Conservation (phyloP, 768 basidiomycete species). For the Boletus speciosus region DNA sequence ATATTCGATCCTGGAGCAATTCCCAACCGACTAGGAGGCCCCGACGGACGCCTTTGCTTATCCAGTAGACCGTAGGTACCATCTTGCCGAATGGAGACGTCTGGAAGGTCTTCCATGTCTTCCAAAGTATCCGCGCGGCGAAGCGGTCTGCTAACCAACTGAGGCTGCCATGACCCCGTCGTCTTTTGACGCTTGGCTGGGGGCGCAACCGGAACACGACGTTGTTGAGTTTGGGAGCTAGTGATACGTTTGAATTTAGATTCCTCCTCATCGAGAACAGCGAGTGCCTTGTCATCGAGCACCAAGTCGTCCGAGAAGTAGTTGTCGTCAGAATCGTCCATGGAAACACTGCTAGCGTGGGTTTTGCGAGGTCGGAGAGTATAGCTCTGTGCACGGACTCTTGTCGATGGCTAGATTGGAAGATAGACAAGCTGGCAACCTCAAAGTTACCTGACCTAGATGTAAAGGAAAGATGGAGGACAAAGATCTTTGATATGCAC, state of each 20-base stretch:
- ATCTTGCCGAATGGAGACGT: constrained; percentile 57
- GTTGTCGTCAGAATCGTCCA: constrained; percentile 69
- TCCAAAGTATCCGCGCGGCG: constrained; percentile 27
- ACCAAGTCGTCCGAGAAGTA: constrained; percentile 62
- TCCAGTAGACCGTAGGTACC: constrained; percentile 51
- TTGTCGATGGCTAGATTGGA: background rate
- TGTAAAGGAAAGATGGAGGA: background rate
- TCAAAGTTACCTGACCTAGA: background rate
- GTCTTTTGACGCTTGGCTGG: constrained; percentile 59
- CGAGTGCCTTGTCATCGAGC: constrained; percentile 59
- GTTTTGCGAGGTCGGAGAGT: background rate
- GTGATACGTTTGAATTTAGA: constrained; percentile 29
- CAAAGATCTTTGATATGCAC: background rate
- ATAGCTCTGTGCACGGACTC: background rate
- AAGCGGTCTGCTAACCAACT: constrained; percentile 26
- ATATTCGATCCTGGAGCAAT: constrained; percentile 7
- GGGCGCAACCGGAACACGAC: constrained; percentile 29
- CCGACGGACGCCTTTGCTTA: constrained; percentile 14
- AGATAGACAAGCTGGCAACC: background rate
- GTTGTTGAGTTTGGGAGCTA: constrained; percentile 25
- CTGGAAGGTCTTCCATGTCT: constrained; percentile 55
- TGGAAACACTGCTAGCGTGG: constrained; percentile 24
- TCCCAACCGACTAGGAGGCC: constrained; percentile 10
- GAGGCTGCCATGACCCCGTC: constrained; percentile 42
- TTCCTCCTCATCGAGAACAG: constrained; percentile 60